phyloP scores from a whole-genome alignment of 345 rosid species.

The Trapa bicornis region DNA sequence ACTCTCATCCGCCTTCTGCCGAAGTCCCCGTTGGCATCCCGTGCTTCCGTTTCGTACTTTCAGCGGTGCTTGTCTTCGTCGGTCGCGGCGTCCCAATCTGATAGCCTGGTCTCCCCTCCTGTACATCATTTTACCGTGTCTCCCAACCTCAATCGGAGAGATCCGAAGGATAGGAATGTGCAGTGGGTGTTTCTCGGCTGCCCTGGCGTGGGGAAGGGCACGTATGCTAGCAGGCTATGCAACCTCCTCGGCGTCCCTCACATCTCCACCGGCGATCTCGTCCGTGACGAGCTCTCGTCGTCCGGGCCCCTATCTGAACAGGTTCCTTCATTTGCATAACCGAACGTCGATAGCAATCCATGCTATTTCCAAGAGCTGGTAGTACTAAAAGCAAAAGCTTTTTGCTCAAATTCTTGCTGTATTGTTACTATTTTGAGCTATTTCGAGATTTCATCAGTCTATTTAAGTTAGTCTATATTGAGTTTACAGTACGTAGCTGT shows the following conservation, averaged over 20 bases:
- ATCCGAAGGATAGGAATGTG: conserved; percentile 46
- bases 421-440: background rate
- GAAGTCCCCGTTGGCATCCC: conserved; percentile 1
- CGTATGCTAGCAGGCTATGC: conserved; percentile 78
- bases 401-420: background rate
- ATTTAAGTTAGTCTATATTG: background rate
- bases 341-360: background rate
- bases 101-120: conserved; percentile 3
- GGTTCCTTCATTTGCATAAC: conserved; percentile 16
- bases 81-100: background rate
- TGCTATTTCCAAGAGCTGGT: background rate
- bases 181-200: conserved; percentile 95
- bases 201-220: conserved; percentile 95
- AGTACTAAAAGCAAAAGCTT: background rate
- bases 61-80: conserved; percentile 3
- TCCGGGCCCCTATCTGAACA: conserved; percentile 60
- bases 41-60: conserved; percentile 4
- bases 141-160: conserved; percentile 17
- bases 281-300: conserved; percentile 73
- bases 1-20: conserved; percentile 3
- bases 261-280: conserved; percentile 96
- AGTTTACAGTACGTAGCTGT: background rate
- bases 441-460: background rate
- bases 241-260: conserved; percentile 75
- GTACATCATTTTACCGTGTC: conserved; percentile 16